phyloP scores from a whole-genome alignment of 2,329 filamentous ascomycete genomes.

The Aspergillus sp. region DNA sequence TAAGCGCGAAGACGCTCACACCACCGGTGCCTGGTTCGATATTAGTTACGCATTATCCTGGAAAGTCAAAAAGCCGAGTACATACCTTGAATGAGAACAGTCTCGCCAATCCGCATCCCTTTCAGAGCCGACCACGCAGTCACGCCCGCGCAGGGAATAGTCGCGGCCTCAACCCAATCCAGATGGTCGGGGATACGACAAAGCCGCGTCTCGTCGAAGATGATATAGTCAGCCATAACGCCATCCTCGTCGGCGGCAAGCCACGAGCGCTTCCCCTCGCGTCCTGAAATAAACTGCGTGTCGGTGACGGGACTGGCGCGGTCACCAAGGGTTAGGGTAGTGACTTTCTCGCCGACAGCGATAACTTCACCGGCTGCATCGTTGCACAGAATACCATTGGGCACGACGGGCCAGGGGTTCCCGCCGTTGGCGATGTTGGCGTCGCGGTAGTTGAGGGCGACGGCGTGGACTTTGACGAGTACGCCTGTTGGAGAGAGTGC shows the following conservation, averaged over 20 bases:
- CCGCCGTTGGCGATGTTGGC: conserved; percentile 29
- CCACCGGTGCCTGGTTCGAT: conserved; percentile 34
- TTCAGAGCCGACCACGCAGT: conserved; percentile 50
- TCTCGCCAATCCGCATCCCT: conserved; percentile 39
- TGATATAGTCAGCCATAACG: conserved; percentile 42
- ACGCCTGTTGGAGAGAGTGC: conserved; percentile 31
- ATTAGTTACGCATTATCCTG: background rate
- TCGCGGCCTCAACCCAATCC: conserved; percentile 36
- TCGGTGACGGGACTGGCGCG: conserved; percentile 41
- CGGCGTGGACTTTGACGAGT: conserved; percentile 23
- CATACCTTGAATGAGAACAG: conserved; percentile 42
- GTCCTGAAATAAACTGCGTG: conserved; percentile 41
- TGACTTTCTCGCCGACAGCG: conserved; percentile 37
- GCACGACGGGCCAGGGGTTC: conserved; percentile 42
- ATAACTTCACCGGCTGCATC: conserved; percentile 47
- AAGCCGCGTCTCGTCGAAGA: conserved; percentile 42
- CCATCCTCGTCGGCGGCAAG: conserved; percentile 42
- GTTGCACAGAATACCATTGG: conserved; percentile 35
- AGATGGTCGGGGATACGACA: conserved; percentile 39
- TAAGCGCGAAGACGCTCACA: conserved; percentile 37
- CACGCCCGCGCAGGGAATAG: conserved; percentile 46
- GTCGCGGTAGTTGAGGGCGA: conserved; percentile 26
- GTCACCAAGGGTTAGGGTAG: conserved; percentile 34
- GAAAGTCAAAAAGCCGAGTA: background rate
- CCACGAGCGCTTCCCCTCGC: conserved; percentile 41